Conservation (phyloP, 192 early-diverging fungal species). For the Jimgerdemannia lactiflua region DNA sequence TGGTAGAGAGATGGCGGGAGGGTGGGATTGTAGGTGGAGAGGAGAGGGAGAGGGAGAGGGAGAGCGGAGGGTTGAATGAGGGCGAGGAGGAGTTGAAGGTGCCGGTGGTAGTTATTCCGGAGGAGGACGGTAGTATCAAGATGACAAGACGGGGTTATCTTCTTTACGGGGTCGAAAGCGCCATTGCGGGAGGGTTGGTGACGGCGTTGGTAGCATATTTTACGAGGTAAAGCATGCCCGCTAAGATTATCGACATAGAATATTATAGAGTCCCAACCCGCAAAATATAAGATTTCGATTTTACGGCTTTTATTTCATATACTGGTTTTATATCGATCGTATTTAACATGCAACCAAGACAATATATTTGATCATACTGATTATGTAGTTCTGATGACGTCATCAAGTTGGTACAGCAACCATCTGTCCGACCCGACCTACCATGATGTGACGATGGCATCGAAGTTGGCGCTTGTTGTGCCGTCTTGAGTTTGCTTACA, state of each 20-base stretch:
- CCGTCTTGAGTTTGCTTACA: no score
- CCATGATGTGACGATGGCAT: no score
- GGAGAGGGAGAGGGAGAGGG: constrained; percentile 1
- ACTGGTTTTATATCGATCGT: no score
- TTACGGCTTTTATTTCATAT: no score
- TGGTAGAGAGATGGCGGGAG: not conserved
- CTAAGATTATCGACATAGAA: not conserved
- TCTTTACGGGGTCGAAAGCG: constrained; percentile 29
- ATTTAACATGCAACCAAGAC: no score
- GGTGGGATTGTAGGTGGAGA: not conserved
- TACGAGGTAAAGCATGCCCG: not conserved
- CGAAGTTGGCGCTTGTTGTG: no score
- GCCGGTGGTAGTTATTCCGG: not conserved
- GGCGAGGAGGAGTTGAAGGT: not conserved
- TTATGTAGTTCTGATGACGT: no score
- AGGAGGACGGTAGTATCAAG: not conserved
- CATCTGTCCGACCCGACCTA: no score
- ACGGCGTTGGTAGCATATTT: constrained; percentile 14
- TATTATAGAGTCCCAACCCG: not conserved
- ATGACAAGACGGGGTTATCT: constrained; percentile 13
- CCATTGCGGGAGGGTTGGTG: constrained; percentile 26
- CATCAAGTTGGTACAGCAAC: no score
- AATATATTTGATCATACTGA: no score
- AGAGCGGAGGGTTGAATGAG: not conserved
- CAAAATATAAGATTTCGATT: not conserved